Evolutionary conservation across 148 eudicot genomes (phyloP), one percentile per base, ranked within the genome.

Genomic region (Fagopyrum homotropicum): DNA sequence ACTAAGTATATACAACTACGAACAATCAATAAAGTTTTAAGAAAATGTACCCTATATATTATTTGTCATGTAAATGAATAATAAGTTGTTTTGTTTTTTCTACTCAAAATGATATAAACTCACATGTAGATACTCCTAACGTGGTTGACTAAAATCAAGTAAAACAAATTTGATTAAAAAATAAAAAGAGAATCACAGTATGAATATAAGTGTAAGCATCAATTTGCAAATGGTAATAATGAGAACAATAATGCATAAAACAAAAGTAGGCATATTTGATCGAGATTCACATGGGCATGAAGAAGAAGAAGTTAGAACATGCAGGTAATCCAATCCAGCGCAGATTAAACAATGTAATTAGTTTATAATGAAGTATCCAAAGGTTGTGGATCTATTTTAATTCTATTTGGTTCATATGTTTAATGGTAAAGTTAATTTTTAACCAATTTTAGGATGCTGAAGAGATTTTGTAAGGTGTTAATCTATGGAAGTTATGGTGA

Each of bases 201-300:
- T 29, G 5, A 29, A 64, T 64, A 64, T 40, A 35, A 29, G 43
- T 61, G 43, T 61, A 61, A 26, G 7, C 45, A 64, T 40, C 45
- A 14, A 64, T 14, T 64, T 64, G 70, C 69, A 64, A 64, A 35
- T 35, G 45, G 69, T 64, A 35, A 35, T 64, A 64, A 64, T 64
- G 70, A 40, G 16, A 64, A 35, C 70, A 64, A 64, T 64, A 64
- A 64, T 64, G 70, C 70, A 64, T 64, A 64, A 64, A 64, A 30
- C 14, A 64, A 8, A 64, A 35, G 45, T 30, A 35, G 44, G 17
- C 45, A 64, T 22, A 63, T 12, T 29, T 14, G 70, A 64, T 35
- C 70, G 7, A 12, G 12, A 35, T 30, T 35, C 70, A 64, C 70
- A 64, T 64, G 70, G 70, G 43, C 45, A n/a, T 64, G 45, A 64